Conservation (phyloP, 2,329 filamentous ascomycete genomes). For the Atkinsonella texensis region DNA sequence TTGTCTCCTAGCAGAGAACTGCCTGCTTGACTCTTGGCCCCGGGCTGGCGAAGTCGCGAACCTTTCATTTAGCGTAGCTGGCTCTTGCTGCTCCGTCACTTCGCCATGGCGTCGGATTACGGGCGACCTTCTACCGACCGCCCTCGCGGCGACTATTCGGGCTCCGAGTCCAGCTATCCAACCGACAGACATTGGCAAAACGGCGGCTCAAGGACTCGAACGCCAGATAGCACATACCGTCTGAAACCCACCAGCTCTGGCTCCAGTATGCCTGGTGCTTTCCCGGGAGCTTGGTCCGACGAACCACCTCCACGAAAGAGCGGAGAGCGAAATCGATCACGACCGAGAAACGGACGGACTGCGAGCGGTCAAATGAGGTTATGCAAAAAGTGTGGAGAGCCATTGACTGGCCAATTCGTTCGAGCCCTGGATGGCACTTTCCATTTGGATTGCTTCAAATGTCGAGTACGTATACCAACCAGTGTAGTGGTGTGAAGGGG, state of each 20-base stretch:
- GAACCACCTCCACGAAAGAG: conserved; percentile 35
- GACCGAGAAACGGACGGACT: conserved; percentile 40
- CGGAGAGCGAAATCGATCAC: conserved; percentile 45
- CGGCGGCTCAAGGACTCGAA: conserved; percentile 18
- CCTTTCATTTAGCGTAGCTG: not conserved
- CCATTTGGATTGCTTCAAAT: conserved; percentile 96
- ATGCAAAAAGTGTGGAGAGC: conserved; percentile 80
- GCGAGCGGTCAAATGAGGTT: conserved; percentile 49
- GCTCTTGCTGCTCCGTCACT: conserved; percentile 1
- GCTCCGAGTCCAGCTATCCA: conserved; percentile 19
- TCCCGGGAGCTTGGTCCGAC: conserved; percentile 21
- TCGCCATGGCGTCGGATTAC: conserved; percentile 35
- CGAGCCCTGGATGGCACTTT: conserved; percentile 87
- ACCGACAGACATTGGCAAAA: conserved; percentile 26
- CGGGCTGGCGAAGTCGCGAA: conserved; percentile 7
- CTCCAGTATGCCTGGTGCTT: conserved; percentile 19
- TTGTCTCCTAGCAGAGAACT: not conserved
- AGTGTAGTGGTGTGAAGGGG: no score
- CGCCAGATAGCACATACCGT: conserved; percentile 24
- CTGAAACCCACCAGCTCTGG: conserved; percentile 24
- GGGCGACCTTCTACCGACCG: conserved; percentile 28
- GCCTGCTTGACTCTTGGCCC: conserved; percentile 10
- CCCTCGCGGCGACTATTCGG: conserved; percentile 18
- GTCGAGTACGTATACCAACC: conserved; percentile 52
- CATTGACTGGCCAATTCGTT: conserved; percentile 90